Base-by-base conservation (phyloP, 2,329 filamentous ascomycete genomes). In the Aspergillus fischeri region DNA sequence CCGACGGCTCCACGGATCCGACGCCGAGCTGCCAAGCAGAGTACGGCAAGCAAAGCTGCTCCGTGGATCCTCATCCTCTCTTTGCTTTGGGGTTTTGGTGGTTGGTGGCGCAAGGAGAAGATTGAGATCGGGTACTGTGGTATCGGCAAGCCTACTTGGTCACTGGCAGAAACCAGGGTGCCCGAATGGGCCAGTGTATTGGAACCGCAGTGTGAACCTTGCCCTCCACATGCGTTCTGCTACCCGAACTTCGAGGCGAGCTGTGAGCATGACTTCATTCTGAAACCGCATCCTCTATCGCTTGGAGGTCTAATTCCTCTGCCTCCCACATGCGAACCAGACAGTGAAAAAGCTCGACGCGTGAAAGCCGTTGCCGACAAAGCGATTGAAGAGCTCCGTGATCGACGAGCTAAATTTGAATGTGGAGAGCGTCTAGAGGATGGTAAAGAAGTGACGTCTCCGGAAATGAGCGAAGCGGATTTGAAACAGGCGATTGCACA, bases 91-190 rank as follows among this genome's bases (percentile, higher is more conserved):
- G 86, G 88, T 0, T 91, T 96, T 62, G 88, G 82, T 29, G 84
- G 84, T 8, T 94, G 92, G 84, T 99, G 92, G 78, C 83, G 93
- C 51, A 91, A 96, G 70, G 94, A 99, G 75, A 97, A 97, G 80
- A 80, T 96, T n/a, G 89, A 91, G 17, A 91, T 97, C 21, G 94
- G 95, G 35, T 99, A 96, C 70, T 99, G 94, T 71, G 92, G 92
- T 11, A 83, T 96, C 53, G 94, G 89, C 25, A 84, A 87, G 53
- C 80, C 85, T 50, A 83, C 81, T 6, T 82, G 79, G 63, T 81
- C 80, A 21, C 69, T 87, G 53, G 78, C 82, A 10, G 83, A 86
- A 29, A 79, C 88, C 11, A 81, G 84, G 25, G 79, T 96, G 20
- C 92, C 93, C 3, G 86, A 90, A 49, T 90, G 86, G 80, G 80